Base-by-base conservation (phyloP, 805 yeast species). In the Dipodascus albidus region DNA sequence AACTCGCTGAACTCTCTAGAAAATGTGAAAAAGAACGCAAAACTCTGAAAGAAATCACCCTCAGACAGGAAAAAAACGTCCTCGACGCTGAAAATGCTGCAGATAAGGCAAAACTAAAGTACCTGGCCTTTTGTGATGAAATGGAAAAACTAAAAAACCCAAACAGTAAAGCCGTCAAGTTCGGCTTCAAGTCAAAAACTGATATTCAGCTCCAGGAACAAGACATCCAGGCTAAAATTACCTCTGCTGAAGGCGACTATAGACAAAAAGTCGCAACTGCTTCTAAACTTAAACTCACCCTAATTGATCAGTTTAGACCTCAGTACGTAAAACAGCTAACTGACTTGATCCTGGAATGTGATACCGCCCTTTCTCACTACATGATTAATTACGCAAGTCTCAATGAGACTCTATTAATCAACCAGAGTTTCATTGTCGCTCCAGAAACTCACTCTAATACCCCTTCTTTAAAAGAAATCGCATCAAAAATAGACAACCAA, bases 331-430 rank as follows among this genome's bases (percentile, higher is more conserved):
- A 79, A 55, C 82, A 80, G 58, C 74, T 93, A 56, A 85, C 83
- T 64, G 83, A 86, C 64, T 72, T 88, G 57, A 82, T 89, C 54
- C 72, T 90, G 57, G 97, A 91, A 67, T 76, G 87, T 64, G 98
- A 93, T 67, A 81, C 87, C 50, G 98, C 97, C 8, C 72, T 91
- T 75, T 80, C 87, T 57, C 80, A 90, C 51, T 96, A 91, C 68
- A 72, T 93, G 53, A 91, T 87, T 61, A 88, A 89, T 64, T 91
- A 84, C 67, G 83, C 97, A 2, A 86, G 91, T 27, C 85, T 87
- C 76, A 79, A 82, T 52, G 98, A 91, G 69, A 86, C 87, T 20
- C 75, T 86, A 54, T 76, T 87, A 17, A 77, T 93, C 70, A 89
- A 90, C 62, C 76, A 86, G 19, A 98, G 97, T 23, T 85, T 89